Evolutionary conservation across 2,329 filamentous ascomycete species (phyloP), one percentile per base, ranked within the genome.

Genomic region (Lachnellula hyalina): DNA sequence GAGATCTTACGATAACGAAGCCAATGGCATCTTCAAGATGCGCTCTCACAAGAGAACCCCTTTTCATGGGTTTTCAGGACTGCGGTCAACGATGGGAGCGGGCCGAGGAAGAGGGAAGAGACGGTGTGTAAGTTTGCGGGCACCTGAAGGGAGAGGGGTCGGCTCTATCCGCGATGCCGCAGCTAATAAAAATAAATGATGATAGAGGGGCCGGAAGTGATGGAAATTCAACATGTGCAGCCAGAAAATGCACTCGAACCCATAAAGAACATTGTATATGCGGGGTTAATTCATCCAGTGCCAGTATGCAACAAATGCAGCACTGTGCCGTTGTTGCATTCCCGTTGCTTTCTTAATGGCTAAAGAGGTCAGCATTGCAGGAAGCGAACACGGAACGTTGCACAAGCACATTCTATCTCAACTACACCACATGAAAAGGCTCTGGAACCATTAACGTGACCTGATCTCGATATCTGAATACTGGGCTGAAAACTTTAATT

Each of bases 271-370:
- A 19, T 23, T 12, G 32, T 49, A 21, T 28, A 36, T 8, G 19
- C 14, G 19, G 54, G 54, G 48, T 59, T 14, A 46, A 34, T 56
- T 54, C 48, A 52, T 58, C 54, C 56, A 59, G 52, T 48, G 54
- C 54, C 56, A 58, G 52, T 48, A 57, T 61, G 54, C 57, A 54
- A 25, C 19, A 21, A 21, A 46, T 52, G 42, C 50, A 53, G 45
- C 47, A 47, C 34, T 53, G 52, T 58, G 53, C 55, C 57, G 57
- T 53, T 28, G 51, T 53, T 59, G 54, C 55, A 45, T 49, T 63
- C 59, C 61, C 57, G 57, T 51, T 56, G 42, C 49, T 32, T 47
- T 54, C 52, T 52, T 40, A 62, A 47, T 62, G 57, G 60, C 47
- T 52, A 28, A 54, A 42, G n/a, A 25, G 40, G 11, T 41, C 25